Evolutionary conservation across 306 rosid species (phyloP).

Genomic region (Castanospermum australe): DNA sequence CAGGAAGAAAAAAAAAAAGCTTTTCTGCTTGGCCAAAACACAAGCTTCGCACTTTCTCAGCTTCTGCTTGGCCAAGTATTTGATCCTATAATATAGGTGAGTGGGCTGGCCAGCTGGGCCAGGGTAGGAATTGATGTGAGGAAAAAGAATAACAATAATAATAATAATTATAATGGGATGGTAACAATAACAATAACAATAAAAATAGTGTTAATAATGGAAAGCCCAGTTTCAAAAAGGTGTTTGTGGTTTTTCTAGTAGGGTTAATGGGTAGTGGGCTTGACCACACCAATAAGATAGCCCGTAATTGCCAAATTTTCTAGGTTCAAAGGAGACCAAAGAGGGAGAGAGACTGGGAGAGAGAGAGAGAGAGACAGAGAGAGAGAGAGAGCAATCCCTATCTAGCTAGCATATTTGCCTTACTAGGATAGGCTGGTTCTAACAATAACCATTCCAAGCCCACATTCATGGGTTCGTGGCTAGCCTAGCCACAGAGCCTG

Average conservation of each 20-base stretch:
- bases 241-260: background rate
- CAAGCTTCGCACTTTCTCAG: slow-evolving; percentile 26
- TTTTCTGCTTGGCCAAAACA: slow-evolving; percentile 9
- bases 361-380: background rate
- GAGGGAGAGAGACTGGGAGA: background rate
- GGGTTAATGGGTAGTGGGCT: slow-evolving; percentile 16
- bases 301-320: background rate
- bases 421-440: background rate
- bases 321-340: background rate
- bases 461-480: background rate
- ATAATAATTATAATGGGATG: background rate
- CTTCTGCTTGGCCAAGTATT: background rate
- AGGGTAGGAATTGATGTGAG: slow-evolving; percentile 24
- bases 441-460: background rate
- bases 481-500: background rate
- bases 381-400: background rate
- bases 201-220: background rate
- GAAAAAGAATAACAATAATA: background rate
- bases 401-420: background rate
- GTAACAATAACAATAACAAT: background rate
- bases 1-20: background rate
- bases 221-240: background rate
- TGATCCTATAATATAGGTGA: slow-evolving; percentile 5
- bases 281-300: slow-evolving; percentile 1
- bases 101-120: slow-evolving; percentile 1